Conservation (phyloP, 345 rosid genomes). For the Brassica cretica region DNA sequence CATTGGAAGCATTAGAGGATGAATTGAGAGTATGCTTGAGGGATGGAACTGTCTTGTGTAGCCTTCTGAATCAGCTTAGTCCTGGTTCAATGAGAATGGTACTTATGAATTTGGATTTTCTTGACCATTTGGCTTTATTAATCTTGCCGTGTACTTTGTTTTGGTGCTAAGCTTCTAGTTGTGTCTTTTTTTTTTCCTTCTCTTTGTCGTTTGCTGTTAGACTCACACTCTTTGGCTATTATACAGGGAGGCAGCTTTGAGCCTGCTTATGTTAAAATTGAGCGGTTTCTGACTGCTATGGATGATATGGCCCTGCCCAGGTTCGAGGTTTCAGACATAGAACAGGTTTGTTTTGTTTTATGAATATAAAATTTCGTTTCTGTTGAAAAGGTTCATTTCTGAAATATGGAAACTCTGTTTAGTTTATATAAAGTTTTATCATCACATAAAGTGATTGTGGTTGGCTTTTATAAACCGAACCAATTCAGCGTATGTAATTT, state of each 20-base stretch:
- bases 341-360: conserved; percentile 59
- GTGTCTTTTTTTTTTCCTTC: conserved; percentile 14
- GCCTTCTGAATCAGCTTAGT: conserved; percentile 60
- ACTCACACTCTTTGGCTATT: conserved; percentile 26
- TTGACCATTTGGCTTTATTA: not conserved
- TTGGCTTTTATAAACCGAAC: conserved; percentile 10
- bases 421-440: not conserved
- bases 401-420: conserved; percentile 2
- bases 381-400: conserved; percentile 2
- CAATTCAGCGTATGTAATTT: not conserved
- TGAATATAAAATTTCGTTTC: not conserved
- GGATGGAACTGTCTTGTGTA: conserved; percentile 72
- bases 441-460: conserved; percentile 3
- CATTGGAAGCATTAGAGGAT: conserved; percentile 66
- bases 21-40: conserved; percentile 56
- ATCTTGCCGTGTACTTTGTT: not conserved
- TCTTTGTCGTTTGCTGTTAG: not conserved
- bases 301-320: conserved; percentile 67
- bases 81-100: conserved; percentile 57
- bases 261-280: conserved; percentile 49
- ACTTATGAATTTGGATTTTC: conserved; percentile 14
- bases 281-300: conserved; percentile 58
- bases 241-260: conserved; percentile 51
- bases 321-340: conserved; percentile 66
- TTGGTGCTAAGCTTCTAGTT: conserved; percentile 3